These are phyloP conservation scores for Leishmania turanica DNA, from an alignment of 208 protist species.

Conservation along the genomic window DNA sequence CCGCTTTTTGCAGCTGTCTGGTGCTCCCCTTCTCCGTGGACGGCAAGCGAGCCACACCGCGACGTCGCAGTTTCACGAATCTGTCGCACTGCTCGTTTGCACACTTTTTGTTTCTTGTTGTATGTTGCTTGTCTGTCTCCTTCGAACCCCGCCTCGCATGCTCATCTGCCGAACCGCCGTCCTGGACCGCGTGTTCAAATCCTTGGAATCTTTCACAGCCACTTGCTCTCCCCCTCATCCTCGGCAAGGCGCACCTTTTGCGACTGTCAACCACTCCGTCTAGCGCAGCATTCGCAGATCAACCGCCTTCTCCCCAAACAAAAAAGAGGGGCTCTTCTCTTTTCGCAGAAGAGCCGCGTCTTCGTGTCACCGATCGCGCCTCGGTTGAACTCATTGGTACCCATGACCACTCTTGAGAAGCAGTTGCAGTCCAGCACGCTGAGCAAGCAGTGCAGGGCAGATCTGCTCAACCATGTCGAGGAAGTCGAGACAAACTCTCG, in stretches of 20 bases:
- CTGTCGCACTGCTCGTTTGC: background rate
- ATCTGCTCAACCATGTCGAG: constrained; percentile 67
- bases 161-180: background rate
- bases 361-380: background rate
- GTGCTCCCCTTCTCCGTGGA: background rate
- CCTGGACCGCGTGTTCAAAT: background rate
- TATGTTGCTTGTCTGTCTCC: background rate
- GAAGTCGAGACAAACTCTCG: constrained; percentile 61
- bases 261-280: background rate
- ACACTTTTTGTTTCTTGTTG: background rate
- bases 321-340: background rate
- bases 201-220: background rate
- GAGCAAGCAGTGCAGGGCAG: constrained; percentile 62
- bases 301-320: background rate
- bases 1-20: background rate
- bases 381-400: background rate
- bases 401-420: constrained; percentile 68
- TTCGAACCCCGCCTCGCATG: background rate
- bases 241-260: background rate
- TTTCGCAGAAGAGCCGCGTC: background rate
- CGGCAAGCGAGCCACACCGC: no score
- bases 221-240: background rate
- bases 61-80: background rate
- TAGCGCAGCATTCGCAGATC: background rate
- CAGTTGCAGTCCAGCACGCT: constrained; percentile 67